Evolutionary conservation across 495 filamentous ascomycete species (phyloP), one percentile per base, ranked within the genome.

Genomic region (Hyaloscypha hepaticicola): DNA sequence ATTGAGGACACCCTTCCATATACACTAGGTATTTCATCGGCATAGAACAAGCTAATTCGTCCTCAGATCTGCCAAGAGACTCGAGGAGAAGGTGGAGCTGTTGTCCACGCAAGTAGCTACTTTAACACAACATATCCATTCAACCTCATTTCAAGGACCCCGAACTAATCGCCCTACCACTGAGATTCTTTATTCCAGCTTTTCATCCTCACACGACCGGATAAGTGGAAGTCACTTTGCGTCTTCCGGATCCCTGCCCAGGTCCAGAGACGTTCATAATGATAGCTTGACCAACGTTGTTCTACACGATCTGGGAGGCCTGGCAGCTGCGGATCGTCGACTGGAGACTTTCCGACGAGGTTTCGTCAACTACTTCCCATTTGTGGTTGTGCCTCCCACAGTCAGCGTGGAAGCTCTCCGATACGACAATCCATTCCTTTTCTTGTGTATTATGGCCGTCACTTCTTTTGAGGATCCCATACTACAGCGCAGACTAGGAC

Each of bases 281-380:
- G 41, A 60, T 60, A 60, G 58, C 58, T 60, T 60, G 58, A 51
- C 58, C 58, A 60, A 60, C 58, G 58, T 50, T 60, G 58, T 50
- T 60, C 58, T 60, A 60, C 58, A 51, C 58, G 38, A 60, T 60
- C 9, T 60, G 49, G 58, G 58, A 60, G 34, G 38, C 58, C 58
- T 60, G 21, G 58, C 41, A 60, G 3, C 58, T 49, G 69, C 69
- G 34, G 71, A 72, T 28, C 72, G 73, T 34, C 67, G 56, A 24
- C 61, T 76, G 19, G 61, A 52, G 24, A 33, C 69, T 9, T 76
- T 76, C 62, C 64, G 69, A 59, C 64, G 68, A 29, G 55, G 61
- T n/a, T 70, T 72, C 58, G 56, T 76, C 12, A 61, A 69, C 38
- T 74, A 72, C 58, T 76, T 76, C 61, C 74, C 74, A 12, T 74